Evolutionary conservation across 768 basidiomycete species (phyloP), one percentile per base, ranked within the genome.

Genomic region (Podaxis sp.): DNA sequence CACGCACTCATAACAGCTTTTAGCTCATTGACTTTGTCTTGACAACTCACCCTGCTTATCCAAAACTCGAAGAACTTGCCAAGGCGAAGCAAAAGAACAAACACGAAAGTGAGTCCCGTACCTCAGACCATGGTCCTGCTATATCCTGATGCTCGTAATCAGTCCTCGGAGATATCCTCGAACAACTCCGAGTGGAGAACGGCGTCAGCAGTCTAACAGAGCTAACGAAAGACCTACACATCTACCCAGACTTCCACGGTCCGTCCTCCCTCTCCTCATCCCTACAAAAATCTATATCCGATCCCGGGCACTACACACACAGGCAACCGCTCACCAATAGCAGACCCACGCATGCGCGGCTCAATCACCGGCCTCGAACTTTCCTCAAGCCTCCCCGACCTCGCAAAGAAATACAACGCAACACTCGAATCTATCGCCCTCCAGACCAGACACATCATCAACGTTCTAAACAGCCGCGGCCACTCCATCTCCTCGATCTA

Each of bases 241-340:
- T 98, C 68, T 99, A 98, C 74, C 96, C 96, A 0, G 96, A 99
- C 71, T 82, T 97, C 62, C 93, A 95, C 71, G 95, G 94, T 90
- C 67, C 40, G 72, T 48, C 23, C 35, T 48, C 23, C 35, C 42
- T 23, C 5, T 35, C 23, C 35, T 35, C 23, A 9, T 37, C 3
- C 38, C 14, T 6, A 40, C 13, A 6, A 40, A 40, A 14, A 4
- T 40, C 38, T 44, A 7, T 18, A 44, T 14, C 6, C 21, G 18
- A 44, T 27, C 16, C 23, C 21, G 50, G 18, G 47, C 36, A 27
- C 18, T 44, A 6, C 32, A 38, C 32, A 38, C 48, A 23, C 72
- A 95, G 95, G 96, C 40, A 99, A 99, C 73, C 83, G 97, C 62
- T 98, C 95, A 0, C 97, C 97, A 1, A 86, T 98, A 48, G 96